A percentile compares a stretch with the other conserved stretches of the same genome.
Evolutionary conservation across 441 rosid species (phyloP).

Genomic region (Capsella rubella): DNA sequence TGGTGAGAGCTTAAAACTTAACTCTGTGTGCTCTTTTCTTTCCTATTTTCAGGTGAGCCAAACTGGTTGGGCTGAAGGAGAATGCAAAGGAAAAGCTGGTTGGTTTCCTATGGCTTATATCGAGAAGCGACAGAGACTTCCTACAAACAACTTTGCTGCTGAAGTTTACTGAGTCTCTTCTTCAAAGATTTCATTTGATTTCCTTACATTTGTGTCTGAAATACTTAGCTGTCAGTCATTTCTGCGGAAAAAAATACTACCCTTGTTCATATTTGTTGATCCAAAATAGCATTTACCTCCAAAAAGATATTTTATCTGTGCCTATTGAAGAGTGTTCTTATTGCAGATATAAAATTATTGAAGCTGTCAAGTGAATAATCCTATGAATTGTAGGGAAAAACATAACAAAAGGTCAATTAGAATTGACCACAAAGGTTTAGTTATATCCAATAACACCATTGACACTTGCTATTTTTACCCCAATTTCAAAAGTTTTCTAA

Average conservation of each 20-base stretch:
- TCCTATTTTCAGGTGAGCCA: slow-evolving; percentile 55
- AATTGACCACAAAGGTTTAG: no score
- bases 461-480: not conserved
- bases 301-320: not conserved
- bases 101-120: slow-evolving; percentile 74
- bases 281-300: slow-evolving; percentile 10
- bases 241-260: not conserved
- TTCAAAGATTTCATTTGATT: slow-evolving; percentile 7
- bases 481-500: not conserved
- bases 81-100: slow-evolving; percentile 78
- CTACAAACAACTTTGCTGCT: slow-evolving; percentile 53
- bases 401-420: not conserved
- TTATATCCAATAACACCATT: not conserved
- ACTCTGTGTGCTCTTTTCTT: not conserved
- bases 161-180: slow-evolving; percentile 52
- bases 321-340: not conserved
- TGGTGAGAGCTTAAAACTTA: slow-evolving; percentile 11
- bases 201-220: slow-evolving; percentile 13
- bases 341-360: not conserved
- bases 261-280: slow-evolving; percentile 36
- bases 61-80: slow-evolving; percentile 82
- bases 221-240: slow-evolving; percentile 7
- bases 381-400: no score
- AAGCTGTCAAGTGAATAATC: not conserved
- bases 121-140: slow-evolving; percentile 85